Evolutionary conservation across 108 stramenopile genomes (phyloP).

Genomic region (Hondaea fermentalgiana): DNA sequence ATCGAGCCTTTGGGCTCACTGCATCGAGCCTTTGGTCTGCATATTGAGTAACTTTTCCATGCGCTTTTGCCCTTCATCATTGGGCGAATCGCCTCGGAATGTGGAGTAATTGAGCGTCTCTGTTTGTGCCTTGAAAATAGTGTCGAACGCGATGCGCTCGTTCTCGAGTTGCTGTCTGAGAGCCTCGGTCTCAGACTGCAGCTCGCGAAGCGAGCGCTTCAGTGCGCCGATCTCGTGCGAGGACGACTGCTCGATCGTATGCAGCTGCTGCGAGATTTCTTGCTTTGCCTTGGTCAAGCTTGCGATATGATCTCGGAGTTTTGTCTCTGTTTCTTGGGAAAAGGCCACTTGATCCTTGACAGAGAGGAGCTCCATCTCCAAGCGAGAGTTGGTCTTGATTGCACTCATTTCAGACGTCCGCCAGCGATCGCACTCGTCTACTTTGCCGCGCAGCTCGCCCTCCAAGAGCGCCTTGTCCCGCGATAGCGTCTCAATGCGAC

Average conservation of each 20-base stretch:
- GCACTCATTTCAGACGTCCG: neutral
- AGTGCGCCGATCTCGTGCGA: neutral
- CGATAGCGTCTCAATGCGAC: neutral
- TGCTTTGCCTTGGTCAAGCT: neutral
- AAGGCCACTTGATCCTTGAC: neutral
- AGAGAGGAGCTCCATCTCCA: neutral
- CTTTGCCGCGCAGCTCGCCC: neutral
- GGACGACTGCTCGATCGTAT: neutral
- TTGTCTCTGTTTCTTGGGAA: neutral
- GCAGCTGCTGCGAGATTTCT: neutral
- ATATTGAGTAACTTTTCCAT: too few relatives aligned
- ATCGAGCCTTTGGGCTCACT: too few relatives aligned
- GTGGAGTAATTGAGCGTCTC: neutral
- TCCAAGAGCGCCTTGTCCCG: neutral
- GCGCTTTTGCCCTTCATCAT: too few relatives aligned
- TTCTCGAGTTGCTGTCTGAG: neutral
- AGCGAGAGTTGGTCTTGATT: neutral
- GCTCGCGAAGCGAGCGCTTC: neutral
- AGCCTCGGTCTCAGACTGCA: neutral
- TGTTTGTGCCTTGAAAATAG: neutral
- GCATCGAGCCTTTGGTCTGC: too few relatives aligned
- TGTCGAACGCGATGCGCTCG: neutral
- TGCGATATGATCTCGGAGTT: neutral
- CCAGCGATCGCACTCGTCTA: neutral
- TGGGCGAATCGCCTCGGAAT: neutral